Base-by-base conservation (phyloP, 768 basidiomycete genomes). In the Aureoboletus auriporus region DNA sequence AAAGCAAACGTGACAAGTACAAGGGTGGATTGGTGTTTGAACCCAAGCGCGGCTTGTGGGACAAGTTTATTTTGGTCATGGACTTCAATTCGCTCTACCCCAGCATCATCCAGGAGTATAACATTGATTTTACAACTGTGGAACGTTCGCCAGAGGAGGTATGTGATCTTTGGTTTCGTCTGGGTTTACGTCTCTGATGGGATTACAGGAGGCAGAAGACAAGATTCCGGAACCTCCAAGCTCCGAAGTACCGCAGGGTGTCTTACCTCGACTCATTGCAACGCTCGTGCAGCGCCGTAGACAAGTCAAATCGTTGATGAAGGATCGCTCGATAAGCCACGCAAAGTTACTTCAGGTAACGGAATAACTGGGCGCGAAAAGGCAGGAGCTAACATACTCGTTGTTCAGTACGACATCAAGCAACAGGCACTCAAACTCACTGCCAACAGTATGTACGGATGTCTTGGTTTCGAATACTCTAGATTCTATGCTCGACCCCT, bases 361-460 rank as follows among this genome's bases (percentile, higher is more conserved):
- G 48, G 14, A n/a, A 13, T 12, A 10, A 40, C 0, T 40, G 11
- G 11, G 20, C 31, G 8, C 39, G 16, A 16, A 13, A 23, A 34
- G n/a, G 16, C 28, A 6, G 16, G n/a, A 36, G 26, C 42, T 51
- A 2, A 57, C 48, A 47, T 29, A 34, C 8, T 33, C 40, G 8
- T 38, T 37, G 12, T 26, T 2, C 60, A 97, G 90, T 98, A 86
- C 61, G 93, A 99, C 60, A 96, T 98, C 71, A 93, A 93, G 63
- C 96, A 99, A 58, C 85, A 90, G 67, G 96, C 96, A 1, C 75
- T 98, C 42, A 98, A 98, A 71, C 82, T 98, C 30, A 99, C 96
- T 5, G 96, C 96, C 42, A 98, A 99, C 72, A 94, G 91, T 75
- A 99, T 98, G 96, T 99, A 99, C 67, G 96, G 96, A 14, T 99